These are phyloP conservation scores for Saturnispora halmiae DNA, from an alignment of 805 yeast species.

Conservation along the genomic window DNA sequence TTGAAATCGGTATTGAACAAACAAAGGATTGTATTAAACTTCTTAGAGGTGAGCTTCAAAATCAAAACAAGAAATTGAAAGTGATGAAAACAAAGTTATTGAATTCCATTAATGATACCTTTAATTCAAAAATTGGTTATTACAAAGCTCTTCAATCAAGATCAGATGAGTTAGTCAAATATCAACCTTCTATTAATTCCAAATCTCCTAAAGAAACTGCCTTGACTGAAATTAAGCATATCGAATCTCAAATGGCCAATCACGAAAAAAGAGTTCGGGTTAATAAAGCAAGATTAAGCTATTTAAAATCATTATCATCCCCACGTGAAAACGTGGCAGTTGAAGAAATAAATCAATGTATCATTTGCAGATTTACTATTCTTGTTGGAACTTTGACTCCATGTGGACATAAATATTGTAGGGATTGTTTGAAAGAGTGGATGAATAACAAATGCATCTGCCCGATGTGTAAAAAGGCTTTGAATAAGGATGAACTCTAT, in stretches of 20 bases:
- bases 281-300: conserved; percentile 37
- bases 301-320: conserved; percentile 36
- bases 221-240: conserved; percentile 10
- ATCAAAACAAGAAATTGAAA: conserved; percentile 35
- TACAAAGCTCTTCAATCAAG: conserved; percentile 77
- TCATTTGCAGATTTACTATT: conserved; percentile 68
- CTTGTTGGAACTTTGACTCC: conserved; percentile 70
- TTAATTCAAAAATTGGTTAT: conserved; percentile 73
- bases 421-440: conserved; percentile 75
- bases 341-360: conserved; percentile 41
- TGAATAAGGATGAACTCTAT: conserved; percentile 48
- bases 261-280: conserved; percentile 6
- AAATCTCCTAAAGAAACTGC: conserved; percentile 21
- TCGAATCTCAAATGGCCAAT: conserved; percentile 19
- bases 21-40: conserved; percentile 3
- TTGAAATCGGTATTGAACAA: conserved; percentile 2
- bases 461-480: conserved; percentile 67
- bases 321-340: conserved; percentile 21
- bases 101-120: conserved; percentile 50
- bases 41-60: conserved; percentile 30
- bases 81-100: conserved; percentile 40
- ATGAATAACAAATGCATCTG: conserved; percentile 43
- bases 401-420: conserved; percentile 91
- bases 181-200: conserved; percentile 26
- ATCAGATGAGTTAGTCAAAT: conserved; percentile 68